Percentiles rank a stretch among this genome's conserved stretches.
Conservation (phyloP, 768 basidiomycete genomes). For the Gautieria morchelliformis region DNA sequence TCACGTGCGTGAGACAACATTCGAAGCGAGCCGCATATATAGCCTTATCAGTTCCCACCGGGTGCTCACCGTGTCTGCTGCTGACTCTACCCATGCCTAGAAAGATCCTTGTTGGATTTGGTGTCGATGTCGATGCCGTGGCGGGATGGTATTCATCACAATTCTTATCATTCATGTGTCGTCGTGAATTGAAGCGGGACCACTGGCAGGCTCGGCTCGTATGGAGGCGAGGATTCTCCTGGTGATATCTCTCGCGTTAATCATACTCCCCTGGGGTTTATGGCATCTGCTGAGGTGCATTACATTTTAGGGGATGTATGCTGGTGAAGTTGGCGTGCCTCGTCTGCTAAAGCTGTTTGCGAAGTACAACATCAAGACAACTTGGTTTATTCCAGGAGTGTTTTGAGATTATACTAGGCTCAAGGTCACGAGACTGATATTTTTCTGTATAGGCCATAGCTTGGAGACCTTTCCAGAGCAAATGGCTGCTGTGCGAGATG, state of each 20-base stretch:
- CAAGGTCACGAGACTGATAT: background rate
- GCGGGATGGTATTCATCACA: constrained; percentile 48
- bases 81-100: constrained; percentile 33
- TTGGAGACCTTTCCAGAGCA: constrained; percentile 53
- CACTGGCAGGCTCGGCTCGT: constrained; percentile 50
- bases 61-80: no score
- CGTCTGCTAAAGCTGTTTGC: constrained; percentile 62
- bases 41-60: no score
- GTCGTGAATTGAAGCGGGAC: background rate
- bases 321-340: constrained; percentile 64
- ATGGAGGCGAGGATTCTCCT: constrained; percentile 66
- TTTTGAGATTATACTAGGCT: background rate
- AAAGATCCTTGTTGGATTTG: constrained; percentile 50
- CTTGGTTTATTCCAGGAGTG: constrained; percentile 68
- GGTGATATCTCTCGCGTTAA: constrained; percentile 55
- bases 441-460: constrained; percentile 41
- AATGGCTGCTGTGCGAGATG: constrained; percentile 9
- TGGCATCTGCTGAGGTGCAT: background rate
- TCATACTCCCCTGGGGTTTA: background rate
- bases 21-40: no score
- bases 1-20: no score
- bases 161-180: background rate
- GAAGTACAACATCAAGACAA: constrained; percentile 59
- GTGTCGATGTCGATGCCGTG: constrained; percentile 70
- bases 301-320: constrained; percentile 48